These are phyloP conservation scores for Boletellus dicymbophilus DNA, from an alignment of 1,284 basidiomycete species.

Conservation along the genomic window DNA sequence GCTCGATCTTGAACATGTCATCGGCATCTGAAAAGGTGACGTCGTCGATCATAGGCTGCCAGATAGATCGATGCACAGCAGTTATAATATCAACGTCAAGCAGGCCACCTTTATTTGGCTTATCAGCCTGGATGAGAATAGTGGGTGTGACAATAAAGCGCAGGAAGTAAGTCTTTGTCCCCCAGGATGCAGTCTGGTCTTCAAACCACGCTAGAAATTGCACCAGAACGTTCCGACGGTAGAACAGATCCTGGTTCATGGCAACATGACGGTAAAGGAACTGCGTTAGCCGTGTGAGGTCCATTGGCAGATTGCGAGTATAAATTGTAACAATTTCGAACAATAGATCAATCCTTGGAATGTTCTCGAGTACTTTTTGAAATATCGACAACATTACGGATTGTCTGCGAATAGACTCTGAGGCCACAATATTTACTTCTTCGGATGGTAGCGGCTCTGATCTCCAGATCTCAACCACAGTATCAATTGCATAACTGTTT, in stretches of 20 bases:
- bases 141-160: slow-evolving; percentile 91
- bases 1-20: slow-evolving; percentile 87
- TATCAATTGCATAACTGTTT: slow-evolving; percentile 65
- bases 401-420: slow-evolving; percentile 65
- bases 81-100: slow-evolving; percentile 73
- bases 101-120: slow-evolving; percentile 55
- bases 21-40: slow-evolving; percentile 63
- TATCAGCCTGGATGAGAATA: slow-evolving; percentile 76
- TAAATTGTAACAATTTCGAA: slow-evolving; percentile 90
- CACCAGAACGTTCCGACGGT: slow-evolving; percentile 82
- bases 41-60: slow-evolving; percentile 75
- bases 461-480: slow-evolving; percentile 75
- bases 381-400: slow-evolving; percentile 77
- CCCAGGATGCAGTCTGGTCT: slow-evolving; percentile 65
- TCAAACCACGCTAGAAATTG: slow-evolving; percentile 89
- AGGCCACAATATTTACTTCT: slow-evolving; percentile 45
- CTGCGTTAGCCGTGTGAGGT: slow-evolving; percentile 79
- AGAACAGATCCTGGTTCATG: slow-evolving; percentile 58
- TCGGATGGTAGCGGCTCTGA: slow-evolving; percentile 52
- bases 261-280: slow-evolving; percentile 92
- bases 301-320: slow-evolving; percentile 81
- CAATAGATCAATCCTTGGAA: slow-evolving; percentile 81
- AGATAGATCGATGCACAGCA: slow-evolving; percentile 74
- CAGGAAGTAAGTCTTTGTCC: slow-evolving; percentile 86
- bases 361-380: slow-evolving; percentile 66